Evolutionary conservation across 106 monocot species (phyloP), one percentile per base, ranked within the genome.

Genomic region (Hemerocallis citrina): DNA sequence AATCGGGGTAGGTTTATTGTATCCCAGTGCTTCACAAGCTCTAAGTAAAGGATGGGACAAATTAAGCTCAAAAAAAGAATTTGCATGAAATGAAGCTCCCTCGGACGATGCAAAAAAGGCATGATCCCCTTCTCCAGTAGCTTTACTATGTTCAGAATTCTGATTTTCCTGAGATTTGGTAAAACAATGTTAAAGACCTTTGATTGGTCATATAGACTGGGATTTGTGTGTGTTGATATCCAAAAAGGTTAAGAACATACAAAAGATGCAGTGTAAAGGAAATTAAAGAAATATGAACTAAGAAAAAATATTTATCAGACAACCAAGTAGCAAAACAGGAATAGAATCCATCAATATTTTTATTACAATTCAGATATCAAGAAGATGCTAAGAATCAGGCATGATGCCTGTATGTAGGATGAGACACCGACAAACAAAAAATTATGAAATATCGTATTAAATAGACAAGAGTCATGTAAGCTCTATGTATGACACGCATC

Each of bases 1-100:
- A 61, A 96, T 96, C 54, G 90, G 95, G 14, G 95, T 95, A 52
- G 95, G 95, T 62, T 86, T 95, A 61, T 81, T 72, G 78, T 95
- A 95, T 34, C 86, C 95, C 70, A 96, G 77, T 11, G 76, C 84
- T 74, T 96, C 95, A 65, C 90, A 96, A 42, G 95, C 90, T 76
- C 81, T 75, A 47, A 96, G 74, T 51, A 96, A 67, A 27, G 90
- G 91, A 15, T 91, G 90, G 55, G 90, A 96, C n/a, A 96, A 55
- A 70, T 96, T 87, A 35, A 96, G 81, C 66, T 96, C 87, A 14
- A 84, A 54, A 69, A 96, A 96, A 41, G 95, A 96, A 70, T 77
- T 84, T 57, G 95, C 90, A 70, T 81, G 56, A 68, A 96, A 96
- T 25, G 79, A 84, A 49, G 91, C 87, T 62, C 90, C 95, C 69